Percentiles rank a stretch among this genome's conserved stretches.
These are phyloP conservation scores for Daphne laureola DNA, from an alignment of 441 rosid genomes.

Conservation along the genomic window DNA sequence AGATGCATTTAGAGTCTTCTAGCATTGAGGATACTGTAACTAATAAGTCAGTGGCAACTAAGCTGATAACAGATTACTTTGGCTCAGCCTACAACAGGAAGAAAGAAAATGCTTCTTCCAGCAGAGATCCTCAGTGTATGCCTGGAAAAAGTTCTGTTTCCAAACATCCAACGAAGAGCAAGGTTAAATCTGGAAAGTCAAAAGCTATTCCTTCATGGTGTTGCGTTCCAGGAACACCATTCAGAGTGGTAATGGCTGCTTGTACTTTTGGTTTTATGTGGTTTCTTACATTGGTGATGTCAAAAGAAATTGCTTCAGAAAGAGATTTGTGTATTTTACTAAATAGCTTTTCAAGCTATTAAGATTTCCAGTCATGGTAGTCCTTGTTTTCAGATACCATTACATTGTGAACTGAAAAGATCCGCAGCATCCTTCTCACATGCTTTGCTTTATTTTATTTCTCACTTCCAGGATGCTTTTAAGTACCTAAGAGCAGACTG, in stretches of 20 bases:
- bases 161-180: constrained; percentile 26
- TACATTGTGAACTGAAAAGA: too few relatives aligned
- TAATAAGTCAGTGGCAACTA: constrained; percentile 41
- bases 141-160: constrained; percentile 26
- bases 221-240: constrained; percentile 70
- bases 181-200: constrained; percentile 34
- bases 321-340: too few relatives aligned
- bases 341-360: too few relatives aligned
- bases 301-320: too few relatives aligned
- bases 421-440: too few relatives aligned
- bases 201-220: constrained; percentile 77
- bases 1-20: constrained; percentile 28
- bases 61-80: constrained; percentile 86
- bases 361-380: constrained; percentile 9
- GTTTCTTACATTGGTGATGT: too few relatives aligned
- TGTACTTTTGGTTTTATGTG: too few relatives aligned
- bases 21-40: constrained; percentile 27
- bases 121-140: constrained; percentile 17
- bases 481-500: constrained; percentile 84
- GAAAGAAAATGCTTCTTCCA: constrained; percentile 28
- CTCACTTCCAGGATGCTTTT: constrained; percentile 83
- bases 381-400: too few relatives aligned
- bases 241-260: constrained; percentile 69
- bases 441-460: constrained; percentile 11
- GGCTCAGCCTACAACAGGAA: constrained; percentile 31